Evolutionary conservation across 257 asterid species (phyloP), one percentile per base, ranked within the genome.

Genomic region (Cinchona pubescens): DNA sequence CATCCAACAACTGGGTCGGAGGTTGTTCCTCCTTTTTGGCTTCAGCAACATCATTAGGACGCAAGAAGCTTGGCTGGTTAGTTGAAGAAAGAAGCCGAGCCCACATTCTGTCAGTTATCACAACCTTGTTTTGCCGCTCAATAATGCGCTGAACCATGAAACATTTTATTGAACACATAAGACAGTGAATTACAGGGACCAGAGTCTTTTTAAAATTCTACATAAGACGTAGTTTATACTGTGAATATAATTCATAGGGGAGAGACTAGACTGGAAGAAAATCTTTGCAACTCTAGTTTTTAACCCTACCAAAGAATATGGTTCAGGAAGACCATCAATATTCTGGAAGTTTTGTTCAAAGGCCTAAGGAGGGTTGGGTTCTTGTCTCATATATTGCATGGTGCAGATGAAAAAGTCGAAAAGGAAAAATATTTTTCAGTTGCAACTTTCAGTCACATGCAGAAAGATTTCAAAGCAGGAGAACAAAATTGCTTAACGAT

Each of bases 101-200:
- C 77, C 77, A 73, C 77, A 60, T 73, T 18, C 77, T 27, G 35
- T 73, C 77, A 0, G 77, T 73, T 58, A 73, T 73, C 30, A 58
- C 77, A 2, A 73, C 77, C 69, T 23, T 73, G 19, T 73, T 58
- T 45, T 73, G 38, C 4, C 59, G 15, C 43, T 58, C 69, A 13
- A 5, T 73, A 4, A 73, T 60, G 18, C 77, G 77, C 77, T 73
- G 77, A 55, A 49, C 32, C 16, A 69, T 13, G 12, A 14, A 34
- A 78, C 13, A 62, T 3, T 4, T 42, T 19, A 18, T 35, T 63
- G 48, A 66, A 35, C 37, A 21, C 55, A 55, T n/a, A 12, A 21
- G 48, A 25, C 15, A 9, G 40, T n/a, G 18, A 45, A 16, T 49
- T 71, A 38, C 19, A 30, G 53, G 42, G 15, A 68, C 16, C 60